phyloP scores from a whole-genome alignment of 2,329 filamentous ascomycete genomes.

The Aphanoascus verrucosus region DNA sequence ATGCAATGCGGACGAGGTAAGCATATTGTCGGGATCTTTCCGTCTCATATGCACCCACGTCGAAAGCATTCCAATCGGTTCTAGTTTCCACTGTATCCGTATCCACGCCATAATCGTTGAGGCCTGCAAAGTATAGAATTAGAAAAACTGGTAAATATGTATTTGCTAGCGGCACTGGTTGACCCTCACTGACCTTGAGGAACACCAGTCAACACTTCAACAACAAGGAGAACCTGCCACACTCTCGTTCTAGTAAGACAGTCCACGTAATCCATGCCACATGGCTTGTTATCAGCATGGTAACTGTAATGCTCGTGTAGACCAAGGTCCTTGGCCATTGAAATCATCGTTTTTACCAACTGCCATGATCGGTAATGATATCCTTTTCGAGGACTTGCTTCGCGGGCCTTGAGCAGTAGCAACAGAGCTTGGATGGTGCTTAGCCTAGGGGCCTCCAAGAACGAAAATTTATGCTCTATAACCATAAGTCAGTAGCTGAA shows the following conservation, averaged over 20 bases:
- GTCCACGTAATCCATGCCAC: constrained; percentile 58
- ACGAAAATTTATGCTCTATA: constrained; percentile 76
- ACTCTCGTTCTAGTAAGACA: constrained; percentile 76
- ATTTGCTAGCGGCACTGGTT: background rate
- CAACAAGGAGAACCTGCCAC: constrained; percentile 78
- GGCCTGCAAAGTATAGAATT: constrained; percentile 41
- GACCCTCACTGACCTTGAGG: constrained; percentile 59
- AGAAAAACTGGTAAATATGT: background rate
- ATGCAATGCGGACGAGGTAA: constrained; percentile 66
- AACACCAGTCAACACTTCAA: constrained; percentile 86
- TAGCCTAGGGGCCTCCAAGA: constrained; percentile 80
- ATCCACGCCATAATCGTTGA: constrained; percentile 66
- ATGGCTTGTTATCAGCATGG: constrained; percentile 61
- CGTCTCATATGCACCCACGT: constrained; percentile 63
- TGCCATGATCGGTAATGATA: constrained; percentile 99
- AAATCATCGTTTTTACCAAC: constrained; percentile 79
- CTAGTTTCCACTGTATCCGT: constrained; percentile 66
- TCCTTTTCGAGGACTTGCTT: constrained; percentile 81
- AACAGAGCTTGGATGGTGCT: constrained; percentile 87
- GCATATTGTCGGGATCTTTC: constrained; percentile 73
- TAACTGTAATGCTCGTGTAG: constrained; percentile 75
- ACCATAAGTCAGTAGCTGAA: constrained; percentile 20
- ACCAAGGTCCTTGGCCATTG: constrained; percentile 86
- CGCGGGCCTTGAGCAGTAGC: constrained; percentile 78
- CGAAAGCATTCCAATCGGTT: constrained; percentile 51